Evolutionary conservation across 2,329 filamentous ascomycete species (phyloP), one percentile per base, ranked within the genome.

Genomic region (Trichoderma sp.): DNA sequence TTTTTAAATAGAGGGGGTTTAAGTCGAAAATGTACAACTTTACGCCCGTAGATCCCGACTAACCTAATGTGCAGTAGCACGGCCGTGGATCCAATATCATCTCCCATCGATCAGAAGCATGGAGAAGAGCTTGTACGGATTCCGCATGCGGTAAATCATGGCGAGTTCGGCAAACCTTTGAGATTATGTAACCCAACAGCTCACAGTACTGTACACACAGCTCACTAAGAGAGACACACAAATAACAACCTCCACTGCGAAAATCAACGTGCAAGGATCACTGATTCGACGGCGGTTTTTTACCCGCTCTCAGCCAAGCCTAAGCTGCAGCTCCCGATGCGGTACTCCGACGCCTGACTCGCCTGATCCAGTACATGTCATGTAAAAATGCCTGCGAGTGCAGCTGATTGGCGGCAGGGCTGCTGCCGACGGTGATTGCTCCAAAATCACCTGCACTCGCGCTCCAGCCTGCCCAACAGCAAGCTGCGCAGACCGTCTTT

Each of bases 21-120:
- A 59, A 56, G 66, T 68, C 45, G 66, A 68, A 68, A 68, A 68
- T n/a, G 66, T 59, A 68, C 67, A 63, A 50, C 21, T 64, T 41
- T 53, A 63, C 67, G 67, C 67, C 65, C 67, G 50, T 41, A 38
- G 66, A 71, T 71, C 67, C 67, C 50, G 14, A 38, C 45, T 56
- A 68, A 16, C 24, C 56, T 16, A 16, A 29, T 60, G 2, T 27
- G 18, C 60, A 14, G 60, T 24, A 64, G 29, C 29, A n/a, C 31
- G 41, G 45, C 18, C 31, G 31, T 24, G n/a, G n/a, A 53, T 53
- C 50, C n/a, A 53, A 24, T 14, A 24, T 56, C 50, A 24, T 24
- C n/a, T 45, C 38, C 45, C 38, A 18, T 41, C 18, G 41, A 50
- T 50, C 41, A 50, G 41, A 50, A 45, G 41, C 16, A n/a, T 50